Evolutionary conservation across 176 grass and related monocot species (phyloP).

Genomic region (Oryza rufipogon): DNA sequence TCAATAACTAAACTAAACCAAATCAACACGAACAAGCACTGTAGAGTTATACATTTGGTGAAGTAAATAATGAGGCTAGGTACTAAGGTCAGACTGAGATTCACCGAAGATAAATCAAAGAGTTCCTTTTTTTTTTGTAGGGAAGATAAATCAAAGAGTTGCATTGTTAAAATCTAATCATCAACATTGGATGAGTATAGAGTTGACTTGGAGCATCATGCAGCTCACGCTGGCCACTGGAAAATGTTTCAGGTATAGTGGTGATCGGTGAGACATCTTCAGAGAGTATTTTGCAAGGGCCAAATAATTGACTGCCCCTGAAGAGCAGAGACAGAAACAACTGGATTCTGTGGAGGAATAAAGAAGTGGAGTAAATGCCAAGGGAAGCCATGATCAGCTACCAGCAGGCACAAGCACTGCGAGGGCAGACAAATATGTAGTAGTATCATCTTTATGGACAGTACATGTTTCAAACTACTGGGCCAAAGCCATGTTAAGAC

Average conservation of each 20-base stretch:
- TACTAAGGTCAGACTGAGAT: background rate
- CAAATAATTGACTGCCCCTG: constrained; percentile 29
- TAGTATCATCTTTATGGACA: constrained; percentile 39
- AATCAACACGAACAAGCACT: background rate
- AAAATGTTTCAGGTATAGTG: constrained; percentile 21
- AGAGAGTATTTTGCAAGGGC: background rate
- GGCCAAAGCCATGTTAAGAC: constrained; percentile 34
- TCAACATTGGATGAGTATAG: background rate
- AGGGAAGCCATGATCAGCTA: constrained; percentile 40
- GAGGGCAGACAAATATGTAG: constrained; percentile 33
- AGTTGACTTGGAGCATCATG: constrained; percentile 4
- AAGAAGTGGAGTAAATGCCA: constrained; percentile 42
- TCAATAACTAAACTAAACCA: background rate
- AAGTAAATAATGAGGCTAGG: background rate
- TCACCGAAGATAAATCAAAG: background rate
- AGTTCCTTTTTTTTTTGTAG: too few relatives aligned
- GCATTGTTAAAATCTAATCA: background rate
- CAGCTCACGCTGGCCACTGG: constrained; percentile 13
- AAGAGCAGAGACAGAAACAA: constrained; percentile 34
- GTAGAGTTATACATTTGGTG: too few relatives aligned
- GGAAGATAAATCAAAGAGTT: constrained; percentile 5
- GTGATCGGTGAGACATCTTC: constrained; percentile 4
- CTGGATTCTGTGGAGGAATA: constrained; percentile 24
- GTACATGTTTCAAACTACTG: constrained; percentile 29
- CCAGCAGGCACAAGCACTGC: constrained; percentile 38